Base-by-base conservation (phyloP, 176 grass and related monocot genomes). In the Chloris gayana region DNA sequence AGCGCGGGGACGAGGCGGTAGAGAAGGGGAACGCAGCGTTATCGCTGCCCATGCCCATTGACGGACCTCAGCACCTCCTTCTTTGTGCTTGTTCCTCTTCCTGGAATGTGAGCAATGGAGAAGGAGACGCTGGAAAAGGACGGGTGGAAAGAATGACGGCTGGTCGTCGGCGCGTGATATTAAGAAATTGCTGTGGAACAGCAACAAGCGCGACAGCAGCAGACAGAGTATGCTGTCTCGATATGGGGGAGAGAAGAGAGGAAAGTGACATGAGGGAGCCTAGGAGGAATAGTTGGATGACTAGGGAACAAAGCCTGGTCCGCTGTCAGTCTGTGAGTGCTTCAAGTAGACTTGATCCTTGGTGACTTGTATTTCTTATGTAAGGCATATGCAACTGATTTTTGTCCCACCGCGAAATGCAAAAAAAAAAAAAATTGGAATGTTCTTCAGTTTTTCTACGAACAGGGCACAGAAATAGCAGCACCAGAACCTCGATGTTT, bases 31-130 rank as follows among this genome's bases (percentile, higher is more conserved):
- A 70, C 69, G 63, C 81, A 5, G 53, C 31, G 34, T 37, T 74
- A 33, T 88, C 86, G 70, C 70, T 61, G 70, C 62, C 76, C 63
- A 84, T 49, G 63, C 81, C 86, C 86, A 84, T 88, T 32, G 69
- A 81, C 29, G 8, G 26, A 11, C 68, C 3, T 13, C 56, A 5
- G 3, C 44, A 6, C 27, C 9, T 34, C 61, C 42, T 9, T 22
- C 38, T 57, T 19, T 5, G 21, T 15, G 11, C 24, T 32, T 31
- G 9, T 59, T 61, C 25, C 58, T 12, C n/a, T 59, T 12, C 26
- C 56, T 61, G 11, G 58, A 62, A 26, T 34, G 33, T 45, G 61
- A 39, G n/a, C 64, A 76, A 73, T 61, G 67, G 38, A 30, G 35
- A 8, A 17, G 18, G 27, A 22, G 14, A 21, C 18, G 50, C 31